Conservation (phyloP, 352 stramenopile genomes). For the Aphanomyces astaci region DNA sequence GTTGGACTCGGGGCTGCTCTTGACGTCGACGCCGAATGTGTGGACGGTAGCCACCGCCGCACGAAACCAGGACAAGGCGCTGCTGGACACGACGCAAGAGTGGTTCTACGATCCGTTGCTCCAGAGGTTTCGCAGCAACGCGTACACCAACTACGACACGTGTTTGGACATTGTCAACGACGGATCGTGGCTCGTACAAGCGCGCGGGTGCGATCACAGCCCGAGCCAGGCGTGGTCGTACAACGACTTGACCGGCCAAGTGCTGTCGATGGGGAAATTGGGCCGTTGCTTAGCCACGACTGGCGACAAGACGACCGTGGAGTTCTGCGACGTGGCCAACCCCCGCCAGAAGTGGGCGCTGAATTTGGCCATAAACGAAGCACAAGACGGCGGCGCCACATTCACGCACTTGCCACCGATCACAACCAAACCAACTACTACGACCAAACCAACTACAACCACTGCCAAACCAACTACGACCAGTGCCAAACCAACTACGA, state of each 20-base stretch:
- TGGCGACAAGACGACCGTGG: slow-evolving; percentile 30
- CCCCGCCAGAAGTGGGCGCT: neutral
- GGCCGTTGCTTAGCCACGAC: slow-evolving; percentile 45
- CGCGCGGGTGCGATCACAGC: slow-evolving; percentile 50
- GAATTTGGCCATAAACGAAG: neutral
- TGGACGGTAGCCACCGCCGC: neutral
- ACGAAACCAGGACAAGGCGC: neutral
- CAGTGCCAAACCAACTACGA: neutral
- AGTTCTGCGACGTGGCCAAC: neutral
- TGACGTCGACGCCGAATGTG: neutral
- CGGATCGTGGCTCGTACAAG: slow-evolving; percentile 44
- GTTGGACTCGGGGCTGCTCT: neutral
- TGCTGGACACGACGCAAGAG: slow-evolving; percentile 29
- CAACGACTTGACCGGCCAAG: slow-evolving; percentile 35
- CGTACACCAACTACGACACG: slow-evolving; percentile 34
- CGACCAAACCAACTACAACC: neutral
- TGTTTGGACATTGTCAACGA: slow-evolving; percentile 55
- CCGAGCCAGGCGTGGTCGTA: slow-evolving; percentile 59
- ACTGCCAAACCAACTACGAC: neutral
- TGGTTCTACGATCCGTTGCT: slow-evolving; percentile 55
- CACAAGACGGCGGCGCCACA: neutral
- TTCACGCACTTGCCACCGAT: neutral
- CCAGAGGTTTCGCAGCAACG: slow-evolving; percentile 47
- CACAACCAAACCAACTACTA: too few relatives aligned
- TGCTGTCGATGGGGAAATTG: slow-evolving; percentile 36